Evolutionary conservation across 2,329 filamentous ascomycete genomes (phyloP), one percentile per base, ranked within the genome.

Genomic region (Aureobasidium vineae): DNA sequence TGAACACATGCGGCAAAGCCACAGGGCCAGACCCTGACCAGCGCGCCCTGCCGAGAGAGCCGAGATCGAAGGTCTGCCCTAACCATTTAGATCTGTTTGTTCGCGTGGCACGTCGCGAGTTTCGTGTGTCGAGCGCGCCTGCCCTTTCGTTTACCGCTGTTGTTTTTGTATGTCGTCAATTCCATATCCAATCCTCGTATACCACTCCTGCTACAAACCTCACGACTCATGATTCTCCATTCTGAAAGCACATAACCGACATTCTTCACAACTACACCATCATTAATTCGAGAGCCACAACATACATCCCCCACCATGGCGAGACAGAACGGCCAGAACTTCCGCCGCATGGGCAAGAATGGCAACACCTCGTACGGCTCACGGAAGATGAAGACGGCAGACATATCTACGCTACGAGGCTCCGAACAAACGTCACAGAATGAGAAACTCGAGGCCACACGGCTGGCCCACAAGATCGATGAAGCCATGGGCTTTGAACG

Each of bases 401-500:
- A 94, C 66, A 87, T 91, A 40, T 88, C 89, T 8, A 86, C 88
- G 31, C 80, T 90, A 57, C 84, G 90, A 50, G 86, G 90, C 66
- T 88, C 87, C 65, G 96, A 99, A 81, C 89, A 86, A 63, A 98
- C 92, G 0, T 96, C 93, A 8, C 88, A 91, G 73, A 92, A 97
- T 82, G 95, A 99, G 79, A 96, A 92, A 78, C 87, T 91, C 79
- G 93, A 99, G 79, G 88, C 92, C 43, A 89, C 88, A 54, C 87
- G 88, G 66, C 85, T 97, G 61, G 92, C 92, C 38, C 87, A 97
- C 79, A 86, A 84, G 73, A 97, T 99, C 75, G 96, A 99, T 80
- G 95, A 98, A 80, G 85, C 86, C 69, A 95, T 98, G 88, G 96
- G 95, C 63, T 99, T 99, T 77, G 84, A 88, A 40, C 90, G 94